Base-by-base conservation (phyloP, 495 filamentous ascomycete species). In the Glutinoglossum americanum region DNA sequence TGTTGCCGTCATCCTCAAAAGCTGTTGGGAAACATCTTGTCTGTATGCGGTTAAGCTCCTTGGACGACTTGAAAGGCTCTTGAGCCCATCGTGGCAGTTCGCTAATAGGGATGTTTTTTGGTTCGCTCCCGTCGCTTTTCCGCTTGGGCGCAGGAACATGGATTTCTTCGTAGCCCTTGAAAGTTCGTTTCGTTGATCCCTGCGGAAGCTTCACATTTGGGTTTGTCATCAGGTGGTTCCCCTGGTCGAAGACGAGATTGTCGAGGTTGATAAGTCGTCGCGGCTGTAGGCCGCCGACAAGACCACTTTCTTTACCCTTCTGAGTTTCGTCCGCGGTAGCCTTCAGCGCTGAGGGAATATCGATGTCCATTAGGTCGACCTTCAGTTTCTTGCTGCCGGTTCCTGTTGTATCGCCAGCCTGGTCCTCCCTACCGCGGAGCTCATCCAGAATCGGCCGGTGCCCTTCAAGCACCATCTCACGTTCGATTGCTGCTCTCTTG, bases 141-240 rank as follows among this genome's bases (percentile, higher is more conserved):
- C 81, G 78, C 67, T 94, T 92, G 17, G 92, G 92, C 6, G 86
- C 78, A 1, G 93, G 92, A 17, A 99, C 88, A 64, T 96, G 92
- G 58, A 96, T 94, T 66, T 99, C 92, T 68, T 97, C 92, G 60
- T 96, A 99, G 28, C 93, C 92, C 69, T 97, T 97, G 71, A 94
- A 94, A 0, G 85, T 87, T 13, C 87, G 78, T 68, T 97, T 95
- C 0, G 84, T 94, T 0, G 93, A 94, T 26, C 93, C 92, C 64
- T 94, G 85, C 0, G 92, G 92, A n/a, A 97, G 76, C 61, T 84
- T 87, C 51, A 97, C 89, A 67, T 84, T 95, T 1, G 88, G 82
- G 63, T 99, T 97, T 10, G 93, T 95, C 89, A 97, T 97, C 19
- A 97, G 74, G 72, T 99, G 92, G 62, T 95, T 97, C 17, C 92